These are phyloP conservation scores for Discostella stelligeroides DNA, from an alignment of 108 stramenopile genomes.

Conservation along the genomic window DNA sequence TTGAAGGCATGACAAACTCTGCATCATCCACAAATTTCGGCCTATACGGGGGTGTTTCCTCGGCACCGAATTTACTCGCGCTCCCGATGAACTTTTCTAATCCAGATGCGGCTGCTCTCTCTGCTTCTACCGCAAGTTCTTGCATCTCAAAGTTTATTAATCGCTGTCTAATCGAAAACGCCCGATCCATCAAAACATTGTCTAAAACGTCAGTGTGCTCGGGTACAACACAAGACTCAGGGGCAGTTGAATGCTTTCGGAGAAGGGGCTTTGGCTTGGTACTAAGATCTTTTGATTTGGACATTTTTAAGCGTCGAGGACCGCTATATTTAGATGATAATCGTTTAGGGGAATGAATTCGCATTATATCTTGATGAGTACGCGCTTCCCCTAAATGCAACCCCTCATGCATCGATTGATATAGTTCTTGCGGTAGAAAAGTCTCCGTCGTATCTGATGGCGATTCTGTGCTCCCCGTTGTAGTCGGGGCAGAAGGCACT, in stretches of 20 bases:
- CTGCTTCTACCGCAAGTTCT: slow-evolving; percentile 49
- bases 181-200: slow-evolving; percentile 35
- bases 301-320: neutral
- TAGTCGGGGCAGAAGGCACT: neutral
- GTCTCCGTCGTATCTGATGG: neutral
- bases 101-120: slow-evolving; percentile 49
- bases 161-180: slow-evolving; percentile 31
- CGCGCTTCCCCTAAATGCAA: neutral
- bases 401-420: too few species aligned
- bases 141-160: slow-evolving; percentile 42
- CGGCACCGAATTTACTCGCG: slow-evolving; percentile 40
- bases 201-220: slow-evolving; percentile 24
- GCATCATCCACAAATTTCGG: slow-evolving; percentile 9
- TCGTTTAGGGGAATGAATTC: neutral
- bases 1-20: slow-evolving; percentile 9
- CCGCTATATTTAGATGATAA: neutral
- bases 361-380: neutral
- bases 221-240: neutral
- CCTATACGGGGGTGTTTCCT: slow-evolving; percentile 14
- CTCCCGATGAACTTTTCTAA: slow-evolving; percentile 45
- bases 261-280: neutral
- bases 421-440: neutral
- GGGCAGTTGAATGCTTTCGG: slow-evolving; percentile 9
- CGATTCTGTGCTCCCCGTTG: neutral
- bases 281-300: neutral